A percentile compares a stretch with the other conserved stretches of the same genome.
phyloP scores from a whole-genome alignment of 148 eudicot genomes.

The Spergularia marina region DNA sequence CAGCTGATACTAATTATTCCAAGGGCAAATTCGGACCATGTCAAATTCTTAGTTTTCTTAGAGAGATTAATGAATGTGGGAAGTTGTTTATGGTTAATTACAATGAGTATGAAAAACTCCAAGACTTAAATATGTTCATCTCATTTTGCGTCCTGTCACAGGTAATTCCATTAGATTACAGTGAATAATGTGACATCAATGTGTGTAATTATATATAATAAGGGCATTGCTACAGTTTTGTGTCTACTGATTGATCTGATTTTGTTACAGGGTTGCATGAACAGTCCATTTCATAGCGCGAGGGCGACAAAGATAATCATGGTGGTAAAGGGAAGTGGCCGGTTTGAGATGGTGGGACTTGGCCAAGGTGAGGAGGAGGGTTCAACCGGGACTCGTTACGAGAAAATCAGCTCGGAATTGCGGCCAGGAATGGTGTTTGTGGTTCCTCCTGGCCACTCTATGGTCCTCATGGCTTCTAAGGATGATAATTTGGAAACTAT shows the following conservation, averaged over 20 bases:
- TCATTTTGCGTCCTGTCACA: conserved; percentile 56
- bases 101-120: conserved; percentile 38
- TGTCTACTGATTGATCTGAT: not conserved
- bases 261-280: conserved; percentile 50
- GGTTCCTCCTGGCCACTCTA: conserved; percentile 80
- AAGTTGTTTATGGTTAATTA: conserved; percentile 42
- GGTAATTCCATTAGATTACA: conserved; percentile 25
- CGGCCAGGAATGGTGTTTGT: conserved; percentile 49
- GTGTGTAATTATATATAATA: not conserved
- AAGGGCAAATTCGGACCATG: conserved; percentile 29
- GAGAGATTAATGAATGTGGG: conserved; percentile 52
- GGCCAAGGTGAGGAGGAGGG: conserved; percentile 24
- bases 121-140: conserved; percentile 44
- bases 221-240: not conserved
- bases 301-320: conserved; percentile 58
- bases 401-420: conserved; percentile 41
- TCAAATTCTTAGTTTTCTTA: conserved; percentile 49
- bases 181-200: not conserved
- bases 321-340: conserved; percentile 55
- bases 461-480: conserved; percentile 49
- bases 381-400: conserved; percentile 34
- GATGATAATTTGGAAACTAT: conserved; percentile 49
- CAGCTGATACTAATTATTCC: conserved; percentile 31
- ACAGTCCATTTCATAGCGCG: conserved; percentile 52
- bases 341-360: conserved; percentile 71